Percentiles rank a stretch among this genome's conserved stretches.
Conservation (phyloP, 305 asterid genomes). For the Solanum hybrid region DNA sequence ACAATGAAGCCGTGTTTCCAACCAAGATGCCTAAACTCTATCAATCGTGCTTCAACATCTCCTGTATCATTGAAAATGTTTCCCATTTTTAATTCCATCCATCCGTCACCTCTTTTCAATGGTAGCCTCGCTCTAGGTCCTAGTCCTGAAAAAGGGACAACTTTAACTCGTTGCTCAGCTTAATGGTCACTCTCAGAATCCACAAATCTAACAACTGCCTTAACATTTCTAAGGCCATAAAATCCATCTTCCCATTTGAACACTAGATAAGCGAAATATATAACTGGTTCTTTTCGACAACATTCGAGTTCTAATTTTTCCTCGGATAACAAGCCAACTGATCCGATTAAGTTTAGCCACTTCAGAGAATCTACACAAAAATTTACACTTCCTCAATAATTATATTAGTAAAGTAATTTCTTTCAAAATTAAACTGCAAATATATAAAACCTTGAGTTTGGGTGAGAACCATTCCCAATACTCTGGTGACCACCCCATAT, state of each 20-base stretch:
- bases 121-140: neutral
- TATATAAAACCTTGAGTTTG: too few relatives aligned
- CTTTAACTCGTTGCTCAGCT: neutral
- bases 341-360: constrained; percentile 13
- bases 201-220: constrained; percentile 20
- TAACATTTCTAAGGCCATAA: constrained; percentile 20
- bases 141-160: neutral
- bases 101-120: constrained; percentile 10
- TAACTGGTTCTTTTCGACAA: too few relatives aligned
- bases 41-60: constrained; percentile 35
- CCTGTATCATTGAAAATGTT: constrained; percentile 14
- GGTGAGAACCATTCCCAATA: too few relatives aligned
- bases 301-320: too few relatives aligned
- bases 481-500: too few relatives aligned
- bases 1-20: neutral
- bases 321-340: too few relatives aligned
- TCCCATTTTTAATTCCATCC: constrained; percentile 33
- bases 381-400: too few relatives aligned
- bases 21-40: constrained; percentile 18
- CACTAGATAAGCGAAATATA: neutral
- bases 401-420: too few relatives aligned
- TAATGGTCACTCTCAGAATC: constrained; percentile 1
- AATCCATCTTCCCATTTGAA: constrained; percentile 10
- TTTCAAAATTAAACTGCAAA: too few relatives aligned
- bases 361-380: too few relatives aligned